These are phyloP conservation scores for Citrus cavaleriei DNA, from an alignment of 345 rosid species.

Conservation along the genomic window DNA sequence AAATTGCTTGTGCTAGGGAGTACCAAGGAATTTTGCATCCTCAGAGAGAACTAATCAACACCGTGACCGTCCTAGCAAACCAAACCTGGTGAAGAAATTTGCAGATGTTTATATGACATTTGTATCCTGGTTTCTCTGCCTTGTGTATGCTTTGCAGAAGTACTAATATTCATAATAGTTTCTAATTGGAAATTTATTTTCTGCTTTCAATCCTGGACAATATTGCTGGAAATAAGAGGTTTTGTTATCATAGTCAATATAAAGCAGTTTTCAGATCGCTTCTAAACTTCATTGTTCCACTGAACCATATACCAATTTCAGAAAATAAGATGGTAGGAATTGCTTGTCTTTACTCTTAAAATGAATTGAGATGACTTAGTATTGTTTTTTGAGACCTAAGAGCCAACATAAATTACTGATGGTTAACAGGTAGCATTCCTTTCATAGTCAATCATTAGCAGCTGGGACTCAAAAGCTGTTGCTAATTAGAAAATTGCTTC, in stretches of 20 bases:
- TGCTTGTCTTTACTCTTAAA: not conserved
- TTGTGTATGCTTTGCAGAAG: not conserved
- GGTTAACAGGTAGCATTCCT: no score
- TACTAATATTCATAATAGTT: not conserved
- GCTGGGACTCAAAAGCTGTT: no score
- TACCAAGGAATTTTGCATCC: constrained; percentile 11
- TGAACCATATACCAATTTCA: no score
- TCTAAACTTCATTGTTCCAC: no score
- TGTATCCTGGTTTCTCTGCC: not conserved
- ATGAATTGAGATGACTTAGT: not conserved
- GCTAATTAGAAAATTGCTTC: no score
- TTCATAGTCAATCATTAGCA: no score
- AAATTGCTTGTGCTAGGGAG: constrained; percentile 40
- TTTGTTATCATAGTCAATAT: not conserved
- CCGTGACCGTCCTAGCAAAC: not conserved
- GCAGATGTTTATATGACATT: not conserved
- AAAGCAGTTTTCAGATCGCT: not conserved
- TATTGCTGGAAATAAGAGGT: not conserved
- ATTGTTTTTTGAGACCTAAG: no score
- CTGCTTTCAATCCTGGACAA: not conserved
- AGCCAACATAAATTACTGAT: no score
- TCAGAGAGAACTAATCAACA: constrained; percentile 4
- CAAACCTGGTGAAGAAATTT: constrained; percentile 7
- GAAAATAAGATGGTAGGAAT: not conserved
- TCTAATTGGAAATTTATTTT: not conserved